These are phyloP conservation scores for Cicer chorassanicum DNA, from an alignment of 306 rosid species.

Conservation along the genomic window DNA sequence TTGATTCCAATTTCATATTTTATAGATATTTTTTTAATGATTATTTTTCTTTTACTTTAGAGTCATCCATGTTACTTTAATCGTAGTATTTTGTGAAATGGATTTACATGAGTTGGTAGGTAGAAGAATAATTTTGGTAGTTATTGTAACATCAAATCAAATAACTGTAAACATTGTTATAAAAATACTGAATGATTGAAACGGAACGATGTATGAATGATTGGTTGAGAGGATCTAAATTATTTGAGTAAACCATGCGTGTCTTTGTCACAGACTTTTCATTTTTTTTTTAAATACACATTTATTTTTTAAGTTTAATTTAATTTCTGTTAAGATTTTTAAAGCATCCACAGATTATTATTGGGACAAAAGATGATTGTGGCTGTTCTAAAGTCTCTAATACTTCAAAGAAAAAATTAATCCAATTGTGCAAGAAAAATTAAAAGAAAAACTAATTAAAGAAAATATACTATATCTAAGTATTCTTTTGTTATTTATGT, in stretches of 20 bases:
- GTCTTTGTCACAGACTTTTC: neutral
- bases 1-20: neutral
- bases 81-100: neutral
- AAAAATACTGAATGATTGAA: neutral
- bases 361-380: no score
- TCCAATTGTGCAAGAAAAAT: no score
- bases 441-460: no score
- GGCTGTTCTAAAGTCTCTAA: no score
- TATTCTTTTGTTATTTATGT: no score
- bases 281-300: no score
- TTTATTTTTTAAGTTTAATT: no score
- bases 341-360: no score
- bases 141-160: neutral
- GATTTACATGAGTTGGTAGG: neutral
- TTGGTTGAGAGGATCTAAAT: neutral
- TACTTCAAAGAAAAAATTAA: no score
- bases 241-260: neutral
- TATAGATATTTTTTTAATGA: neutral
- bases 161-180: neutral
- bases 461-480: no score
- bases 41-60: neutral
- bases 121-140: neutral
- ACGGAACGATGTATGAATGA: constrained; percentile 7
- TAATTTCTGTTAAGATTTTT: no score
- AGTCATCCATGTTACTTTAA: neutral